Evolutionary conservation across 2,329 filamentous ascomycete species (phyloP).

Genomic region (Saccharata proteae): DNA sequence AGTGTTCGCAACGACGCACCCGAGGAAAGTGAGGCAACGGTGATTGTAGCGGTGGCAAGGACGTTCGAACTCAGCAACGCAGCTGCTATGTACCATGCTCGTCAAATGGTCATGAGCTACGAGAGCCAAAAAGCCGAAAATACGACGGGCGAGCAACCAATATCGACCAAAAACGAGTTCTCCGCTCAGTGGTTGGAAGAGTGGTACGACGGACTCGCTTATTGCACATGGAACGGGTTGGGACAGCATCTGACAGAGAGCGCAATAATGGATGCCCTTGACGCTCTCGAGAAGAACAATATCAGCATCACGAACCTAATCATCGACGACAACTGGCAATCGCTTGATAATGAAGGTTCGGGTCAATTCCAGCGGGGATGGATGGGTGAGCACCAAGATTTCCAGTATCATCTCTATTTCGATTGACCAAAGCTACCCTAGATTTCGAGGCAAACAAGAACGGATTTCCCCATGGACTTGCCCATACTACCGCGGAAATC

Average conservation of each 20-base stretch:
- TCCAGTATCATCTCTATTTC: conserved; percentile 18
- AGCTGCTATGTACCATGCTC: conserved; percentile 78
- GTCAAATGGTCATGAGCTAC: conserved; percentile 44
- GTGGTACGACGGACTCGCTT: conserved; percentile 88
- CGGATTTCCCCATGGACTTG: conserved; percentile 71
- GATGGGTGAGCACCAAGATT: too few species aligned
- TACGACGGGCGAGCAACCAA: conserved; percentile 30
- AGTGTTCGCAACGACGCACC: conserved; percentile 60
- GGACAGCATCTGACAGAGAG: conserved; percentile 72
- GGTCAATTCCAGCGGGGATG: conserved; percentile 37
- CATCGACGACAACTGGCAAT: conserved; percentile 96
- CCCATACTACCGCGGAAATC: conserved; percentile 56
- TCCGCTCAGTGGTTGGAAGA: conserved; percentile 61
- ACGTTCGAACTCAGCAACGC: conserved; percentile 65
- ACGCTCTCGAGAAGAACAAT: conserved; percentile 54
- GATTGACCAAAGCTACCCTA: conserved; percentile 44
- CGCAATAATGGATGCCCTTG: conserved; percentile 65
- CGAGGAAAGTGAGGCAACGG: conserved; percentile 41
- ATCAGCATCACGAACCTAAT: conserved; percentile 78
- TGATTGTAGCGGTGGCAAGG: conserved; percentile 60
- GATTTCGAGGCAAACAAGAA: conserved; percentile 75
- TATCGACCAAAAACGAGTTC: conserved; percentile 39
- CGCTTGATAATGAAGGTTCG: conserved; percentile 44
- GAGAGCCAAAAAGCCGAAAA: conserved; percentile 36
- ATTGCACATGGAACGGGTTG: conserved; percentile 93